phyloP scores from a whole-genome alignment of 2,329 filamentous ascomycete genomes.

The Ophiostoma angusticollis region DNA sequence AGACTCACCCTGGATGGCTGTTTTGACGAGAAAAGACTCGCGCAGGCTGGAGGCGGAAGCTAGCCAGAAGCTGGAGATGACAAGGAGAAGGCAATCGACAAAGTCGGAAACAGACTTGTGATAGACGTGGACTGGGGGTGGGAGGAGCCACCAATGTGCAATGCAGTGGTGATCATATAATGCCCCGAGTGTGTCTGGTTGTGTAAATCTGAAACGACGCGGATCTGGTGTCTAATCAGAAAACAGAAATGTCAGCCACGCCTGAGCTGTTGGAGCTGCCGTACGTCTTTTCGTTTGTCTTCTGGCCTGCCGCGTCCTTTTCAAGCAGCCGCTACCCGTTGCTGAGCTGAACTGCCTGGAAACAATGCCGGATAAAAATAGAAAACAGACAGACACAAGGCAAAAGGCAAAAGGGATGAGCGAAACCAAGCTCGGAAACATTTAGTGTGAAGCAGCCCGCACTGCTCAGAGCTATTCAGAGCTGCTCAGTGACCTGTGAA shows the following conservation, averaged over 20 bases:
- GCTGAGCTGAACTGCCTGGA: conserved; percentile 4
- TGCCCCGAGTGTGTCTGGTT: conserved; percentile 11
- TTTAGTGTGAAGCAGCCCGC: not conserved
- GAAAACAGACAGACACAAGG: conserved; percentile 1
- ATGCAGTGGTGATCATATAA: conserved; percentile 11
- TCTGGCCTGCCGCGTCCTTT: not conserved
- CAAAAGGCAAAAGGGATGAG: not conserved
- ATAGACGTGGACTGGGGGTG: conserved; percentile 2
- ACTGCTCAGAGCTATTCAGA: not conserved
- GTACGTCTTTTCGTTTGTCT: not conserved
- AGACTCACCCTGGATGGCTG: conserved; percentile 2
- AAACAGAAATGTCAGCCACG: conserved; percentile 10
- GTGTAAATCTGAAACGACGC: conserved; percentile 13
- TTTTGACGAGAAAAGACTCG: not conserved
- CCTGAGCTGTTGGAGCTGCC: conserved; percentile 9
- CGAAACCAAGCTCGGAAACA: too few species aligned
- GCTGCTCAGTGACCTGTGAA: too few species aligned
- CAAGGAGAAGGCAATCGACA: not conserved
- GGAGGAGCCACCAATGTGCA: too few species aligned
- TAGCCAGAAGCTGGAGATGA: not conserved
- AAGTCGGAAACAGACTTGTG: conserved; percentile 6
- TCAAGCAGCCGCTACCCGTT: not conserved
- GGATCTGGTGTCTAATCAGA: conserved; percentile 10
- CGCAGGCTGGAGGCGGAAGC: not conserved
- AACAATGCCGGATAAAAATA: conserved; percentile 11